Base-by-base conservation (phyloP, 441 rosid species). In the Croton laevigatus region DNA sequence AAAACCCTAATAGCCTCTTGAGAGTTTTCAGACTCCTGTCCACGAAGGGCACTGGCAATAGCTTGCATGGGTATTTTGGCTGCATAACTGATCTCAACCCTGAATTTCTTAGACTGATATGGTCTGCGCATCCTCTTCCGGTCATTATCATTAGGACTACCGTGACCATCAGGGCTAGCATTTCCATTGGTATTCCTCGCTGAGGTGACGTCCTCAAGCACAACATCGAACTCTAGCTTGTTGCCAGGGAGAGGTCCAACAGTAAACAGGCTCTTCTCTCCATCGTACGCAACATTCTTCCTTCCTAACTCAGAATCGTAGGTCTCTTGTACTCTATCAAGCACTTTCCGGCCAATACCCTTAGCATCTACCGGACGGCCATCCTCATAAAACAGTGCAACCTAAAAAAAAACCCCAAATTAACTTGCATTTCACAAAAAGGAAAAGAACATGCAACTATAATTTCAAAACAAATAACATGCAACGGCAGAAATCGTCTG, bases 61-160 rank as follows among this genome's bases (percentile, higher is more conserved):
- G 91, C 85, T 62, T 84, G 86, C 85, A 82, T 83, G 20, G 89
- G 91, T 57, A 85, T 87, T 79, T 82, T 82, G 1, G 88, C 81
- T 48, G 91, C 89, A 75, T 71, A 87, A 65, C 84, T 83, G 9
- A 84, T 76, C 66, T 84, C 86, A 44, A 87, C 91, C 66, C 79
- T 84, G 53, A 75, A 84, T 3, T 82, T 68, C 68, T 84, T 87
- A 1, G 89, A 73, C 37, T 57, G 80, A 55, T 71, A 85, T 1
- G 85, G 89, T 8, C 87, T 85, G 1, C 87, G 68, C 32, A 82
- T 10, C 69, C 91, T 80, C 80, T 85, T 87, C 13, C 81, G 53
- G 34, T 85, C 89, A 77, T 61, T 62, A 20, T 45, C 71, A 57
- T 81, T 78, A 8, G 87, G 86, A 71, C 87, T 85, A 62, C 74